These are phyloP conservation scores for Echium plantagineum DNA, from an alignment of 257 asterid genomes.

Conservation along the genomic window DNA sequence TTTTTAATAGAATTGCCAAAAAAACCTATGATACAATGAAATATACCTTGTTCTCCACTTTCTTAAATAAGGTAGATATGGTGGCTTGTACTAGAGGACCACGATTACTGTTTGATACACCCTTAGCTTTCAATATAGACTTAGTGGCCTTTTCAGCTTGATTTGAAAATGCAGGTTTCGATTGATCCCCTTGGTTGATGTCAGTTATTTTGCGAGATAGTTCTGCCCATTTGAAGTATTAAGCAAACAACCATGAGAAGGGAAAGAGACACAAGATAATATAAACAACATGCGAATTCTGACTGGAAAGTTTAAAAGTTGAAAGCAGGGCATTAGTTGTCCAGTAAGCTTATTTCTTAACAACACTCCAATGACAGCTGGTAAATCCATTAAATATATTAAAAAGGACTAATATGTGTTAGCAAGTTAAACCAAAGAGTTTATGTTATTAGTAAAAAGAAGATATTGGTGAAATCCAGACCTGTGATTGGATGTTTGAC, in stretches of 20 bases:
- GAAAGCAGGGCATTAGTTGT: too few species aligned
- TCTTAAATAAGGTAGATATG: slow-evolving; percentile 67
- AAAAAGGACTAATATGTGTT: not conserved
- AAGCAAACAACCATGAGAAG: slow-evolving; percentile 30
- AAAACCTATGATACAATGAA: slow-evolving; percentile 13
- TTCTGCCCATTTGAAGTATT: slow-evolving; percentile 28
- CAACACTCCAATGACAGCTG: not conserved
- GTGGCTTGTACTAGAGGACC: slow-evolving; percentile 65
- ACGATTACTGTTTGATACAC: slow-evolving; percentile 21
- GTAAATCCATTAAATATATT: too few species aligned
- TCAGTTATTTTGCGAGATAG: slow-evolving; percentile 25
- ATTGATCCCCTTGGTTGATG: slow-evolving; percentile 25
- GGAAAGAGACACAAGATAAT: not conserved
- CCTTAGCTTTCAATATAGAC: slow-evolving; percentile 25
- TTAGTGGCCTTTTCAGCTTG: slow-evolving; percentile 24
- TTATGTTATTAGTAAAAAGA: slow-evolving; percentile 6
- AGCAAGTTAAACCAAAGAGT: not conserved
- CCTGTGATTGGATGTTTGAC: slow-evolving; percentile 12
- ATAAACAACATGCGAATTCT: not conserved
- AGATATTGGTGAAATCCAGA: slow-evolving; percentile 26
- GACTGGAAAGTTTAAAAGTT: not conserved
- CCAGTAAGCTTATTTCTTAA: too few species aligned
- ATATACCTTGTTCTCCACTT: slow-evolving; percentile 61
- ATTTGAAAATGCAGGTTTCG: slow-evolving; percentile 24
- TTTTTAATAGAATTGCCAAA: not conserved